A percentile compares a stretch with the other conserved stretches of the same genome.
Conservation (phyloP, 805 yeast genomes). For the Teunomyces tritomae region DNA sequence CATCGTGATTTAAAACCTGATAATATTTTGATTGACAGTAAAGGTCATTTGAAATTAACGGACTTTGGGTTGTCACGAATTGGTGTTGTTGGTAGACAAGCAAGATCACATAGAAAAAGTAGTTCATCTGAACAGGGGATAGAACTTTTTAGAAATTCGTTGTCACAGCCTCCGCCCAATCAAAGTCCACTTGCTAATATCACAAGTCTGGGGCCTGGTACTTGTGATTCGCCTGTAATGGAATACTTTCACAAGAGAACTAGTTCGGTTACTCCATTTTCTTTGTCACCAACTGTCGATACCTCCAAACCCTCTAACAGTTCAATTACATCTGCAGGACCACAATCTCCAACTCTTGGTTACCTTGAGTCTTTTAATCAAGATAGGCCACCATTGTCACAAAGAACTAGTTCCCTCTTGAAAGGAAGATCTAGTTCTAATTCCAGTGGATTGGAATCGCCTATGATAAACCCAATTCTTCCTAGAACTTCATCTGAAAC, state of each 20-base stretch:
- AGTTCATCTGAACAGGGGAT: conserved; percentile 42
- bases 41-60: conserved; percentile 88
- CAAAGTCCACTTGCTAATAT: conserved; percentile 26
- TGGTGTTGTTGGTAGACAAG: conserved; percentile 84
- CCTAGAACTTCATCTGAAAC: conserved; percentile 54
- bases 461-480: conserved; percentile 46
- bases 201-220: conserved; percentile 9
- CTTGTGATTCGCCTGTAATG: conserved; percentile 24
- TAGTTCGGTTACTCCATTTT: conserved; percentile 44
- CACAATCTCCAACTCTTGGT: conserved; percentile 14
- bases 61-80: conserved; percentile 93
- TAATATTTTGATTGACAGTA: conserved; percentile 77
- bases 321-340: conserved; percentile 6
- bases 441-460: conserved; percentile 47
- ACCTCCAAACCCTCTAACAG: conserved; percentile 13
- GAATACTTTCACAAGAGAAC: conserved; percentile 31
- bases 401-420: conserved; percentile 9
- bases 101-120: conserved; percentile 37
- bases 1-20: conserved; percentile 97
- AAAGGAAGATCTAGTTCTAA: conserved; percentile 27
- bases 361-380: conserved; percentile 12
- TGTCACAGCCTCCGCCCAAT: conserved; percentile 12
- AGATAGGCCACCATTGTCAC: conserved; percentile 6
- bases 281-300: conserved; percentile 41
- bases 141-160: conserved; percentile 34